Base-by-base conservation (phyloP, 176 grass and related monocot species). In the Oropetium thomaeum region DNA sequence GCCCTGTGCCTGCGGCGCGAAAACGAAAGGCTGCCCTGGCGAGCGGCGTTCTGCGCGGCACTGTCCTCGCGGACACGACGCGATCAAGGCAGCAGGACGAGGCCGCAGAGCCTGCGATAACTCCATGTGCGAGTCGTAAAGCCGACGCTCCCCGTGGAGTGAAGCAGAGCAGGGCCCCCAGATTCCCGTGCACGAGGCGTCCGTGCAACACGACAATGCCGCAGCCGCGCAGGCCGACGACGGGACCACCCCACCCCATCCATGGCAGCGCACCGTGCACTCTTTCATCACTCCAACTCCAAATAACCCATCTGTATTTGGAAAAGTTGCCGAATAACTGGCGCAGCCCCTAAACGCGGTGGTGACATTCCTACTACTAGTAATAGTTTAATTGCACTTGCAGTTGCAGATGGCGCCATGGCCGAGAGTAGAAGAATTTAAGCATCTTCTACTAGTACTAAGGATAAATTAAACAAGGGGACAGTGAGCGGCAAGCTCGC, bases 131-230 rank as follows among this genome's bases (percentile, higher is more conserved):
- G 17, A 30, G 54, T 32, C 22, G 59, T 27, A 26, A 66, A 38
- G 60, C 44, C 30, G 16, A 9, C 17, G 29, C 9, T 49, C 57
- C 58, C 33, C 42, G 22, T 38, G 35, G 35, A 4, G 10, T 41
- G 63, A 42, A 62, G 75, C 74, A 41, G 42, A 39, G 79, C 62
- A 53, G 19, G 41, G 34, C 49, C 80, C 85, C 86, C 75, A 79
- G 86, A 88, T 88, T 79, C 86, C 80, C 75, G 54, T 57, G 75
- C 68, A 83, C 79, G 70, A 88, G 80, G 80, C 69, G 74, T 51
- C 85, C 85, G 79, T 78, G 85, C 69, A 40, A 62, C n/a, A 33
- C 8, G 73, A 78, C 58, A 66, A 7, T 4, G 67, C 32, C 58
- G 22, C 77, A 30, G 70, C 35, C 52, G 25, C 58, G 32, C 37